Evolutionary conservation across 495 filamentous ascomycete genomes (phyloP), one percentile per base, ranked within the genome.

Genomic region (Cairneyella variabilis): DNA sequence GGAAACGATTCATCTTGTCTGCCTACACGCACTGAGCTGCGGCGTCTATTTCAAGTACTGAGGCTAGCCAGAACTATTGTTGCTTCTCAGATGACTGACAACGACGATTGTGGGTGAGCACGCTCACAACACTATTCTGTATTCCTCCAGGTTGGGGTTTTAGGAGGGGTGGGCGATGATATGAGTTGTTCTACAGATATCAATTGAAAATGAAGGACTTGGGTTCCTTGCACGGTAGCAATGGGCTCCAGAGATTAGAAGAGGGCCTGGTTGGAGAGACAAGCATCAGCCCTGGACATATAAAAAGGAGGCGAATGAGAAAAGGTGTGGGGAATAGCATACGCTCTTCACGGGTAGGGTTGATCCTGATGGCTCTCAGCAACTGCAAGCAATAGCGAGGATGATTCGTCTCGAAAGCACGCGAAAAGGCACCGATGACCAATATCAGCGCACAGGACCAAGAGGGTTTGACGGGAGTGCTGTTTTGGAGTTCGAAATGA

Each of bases 1-100:
- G 76, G 61, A 90, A 88, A 21, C 83, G 83, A 73, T 89, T 88
- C 87, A 90, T 90, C 51, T 26, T 57, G 51, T 12, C 36, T 25
- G 20, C 30, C 14, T 23, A 25, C 17, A 12, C 26, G 18, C 21
- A 18, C 32, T 58, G 26, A 43, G 38, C 47, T 30, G 7, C 6
- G 4, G 18, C 6, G 17, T n/a, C 38, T 20, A n/a, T n/a, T n/a
- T n/a, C n/a, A n/a, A 22, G 21, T 22, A 43, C 1, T 32, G 17
- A 36, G 23, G 12, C 1, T 17, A 5, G 21, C 11, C 18, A n/a
- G n/a, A n/a, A n/a, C n/a, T n/a, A n/a, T n/a, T n/a, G n/a, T n/a
- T n/a, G n/a, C n/a, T n/a, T n/a, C n/a, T n/a, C n/a, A n/a, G n/a
- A n/a, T n/a, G n/a, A 52, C 53, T 53, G 28, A 49, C 53, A 53